Conservation (phyloP, 768 basidiomycete species). For the Stropharia rugosoannulata region DNA sequence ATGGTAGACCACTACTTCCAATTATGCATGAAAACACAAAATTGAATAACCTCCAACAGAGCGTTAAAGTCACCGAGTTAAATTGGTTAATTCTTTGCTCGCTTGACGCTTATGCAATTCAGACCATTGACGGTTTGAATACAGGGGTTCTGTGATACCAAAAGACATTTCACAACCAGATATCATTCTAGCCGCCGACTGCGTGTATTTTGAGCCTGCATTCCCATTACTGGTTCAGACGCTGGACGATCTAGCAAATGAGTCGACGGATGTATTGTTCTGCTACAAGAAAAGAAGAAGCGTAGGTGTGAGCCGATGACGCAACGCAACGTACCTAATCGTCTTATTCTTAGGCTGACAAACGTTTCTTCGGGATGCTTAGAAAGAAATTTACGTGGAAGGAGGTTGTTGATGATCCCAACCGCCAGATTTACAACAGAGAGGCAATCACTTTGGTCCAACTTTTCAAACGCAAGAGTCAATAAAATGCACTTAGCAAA, state of each 20-base stretch:
- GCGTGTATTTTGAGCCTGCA: slow-evolving; percentile 93
- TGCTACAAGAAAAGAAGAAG: slow-evolving; percentile 95
- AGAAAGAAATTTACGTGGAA: slow-evolving; percentile 77
- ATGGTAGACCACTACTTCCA: slow-evolving; percentile 63
- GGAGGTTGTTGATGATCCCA: slow-evolving; percentile 67
- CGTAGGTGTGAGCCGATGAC: slow-evolving; percentile 35
- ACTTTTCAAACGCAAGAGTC: slow-evolving; percentile 31
- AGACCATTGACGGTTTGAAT: background rate
- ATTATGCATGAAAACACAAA: slow-evolving; percentile 78
- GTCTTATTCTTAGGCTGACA: slow-evolving; percentile 65
- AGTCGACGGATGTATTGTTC: slow-evolving; percentile 72
- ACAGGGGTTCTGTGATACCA: slow-evolving; percentile 68
- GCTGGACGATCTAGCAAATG: slow-evolving; percentile 58
- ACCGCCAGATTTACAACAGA: slow-evolving; percentile 52
- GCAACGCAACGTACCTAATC: background rate
- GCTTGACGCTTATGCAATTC: slow-evolving; percentile 5
- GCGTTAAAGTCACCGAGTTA: slow-evolving; percentile 64
- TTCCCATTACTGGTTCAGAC: slow-evolving; percentile 87
- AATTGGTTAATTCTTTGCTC: slow-evolving; percentile 64
- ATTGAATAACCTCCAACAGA: slow-evolving; percentile 57
- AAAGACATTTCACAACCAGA: slow-evolving; percentile 48
- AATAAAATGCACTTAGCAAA: slow-evolving; percentile 6
- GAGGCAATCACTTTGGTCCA: slow-evolving; percentile 67
- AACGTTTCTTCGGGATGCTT: slow-evolving; percentile 78
- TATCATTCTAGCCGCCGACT: slow-evolving; percentile 87